Evolutionary conservation across 331 rosid genomes (phyloP), one percentile per base, ranked within the genome.

Genomic region (Erythrophleum ivorense): DNA sequence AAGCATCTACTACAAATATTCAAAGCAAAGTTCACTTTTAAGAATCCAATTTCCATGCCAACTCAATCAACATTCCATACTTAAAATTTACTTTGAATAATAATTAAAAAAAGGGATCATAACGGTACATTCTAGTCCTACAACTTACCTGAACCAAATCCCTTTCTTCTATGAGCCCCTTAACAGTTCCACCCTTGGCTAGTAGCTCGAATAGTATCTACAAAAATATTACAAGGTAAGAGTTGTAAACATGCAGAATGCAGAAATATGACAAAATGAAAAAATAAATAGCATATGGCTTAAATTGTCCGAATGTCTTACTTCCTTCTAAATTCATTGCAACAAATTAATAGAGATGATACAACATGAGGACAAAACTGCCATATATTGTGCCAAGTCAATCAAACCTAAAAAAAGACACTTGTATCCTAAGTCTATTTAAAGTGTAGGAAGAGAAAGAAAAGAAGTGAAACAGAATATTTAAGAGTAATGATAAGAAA

Each of bases 131-230:
- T 3, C 10, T 13, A 11, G 54, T 45, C 31, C 45, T 13, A 12
- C 80, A 76, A 77, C 92, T 88, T 85, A 84, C 98, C 98, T 93
- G 98, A 86, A 95, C 94, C 86, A 95, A 88, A 82, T 93, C 92
- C 79, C 90, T 95, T 75, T 90, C 96, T 84, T 86, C 81, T 71
- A 93, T 91, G 68, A 95, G 63, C 58, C 92, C 93, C 89, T 91
- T 91, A 29, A 95, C 93, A 5, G 92, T 93, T 81, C 98, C 98
- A 70, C 97, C 98, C 79, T 91, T 86, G 73, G 95, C 95, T 78
- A 95, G 89, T 74, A 95, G 91, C 86, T 90, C 97, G 70, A 90
- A 95, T 64, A 95, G 84, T 82, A 95, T 91, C 98, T 93, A 87
- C 78, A 88, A 83, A 81, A 64, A 71, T 52, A 59, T 62, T 24